Conservation (phyloP, 352 stramenopile species). For the Globisporangium spinosum region DNA sequence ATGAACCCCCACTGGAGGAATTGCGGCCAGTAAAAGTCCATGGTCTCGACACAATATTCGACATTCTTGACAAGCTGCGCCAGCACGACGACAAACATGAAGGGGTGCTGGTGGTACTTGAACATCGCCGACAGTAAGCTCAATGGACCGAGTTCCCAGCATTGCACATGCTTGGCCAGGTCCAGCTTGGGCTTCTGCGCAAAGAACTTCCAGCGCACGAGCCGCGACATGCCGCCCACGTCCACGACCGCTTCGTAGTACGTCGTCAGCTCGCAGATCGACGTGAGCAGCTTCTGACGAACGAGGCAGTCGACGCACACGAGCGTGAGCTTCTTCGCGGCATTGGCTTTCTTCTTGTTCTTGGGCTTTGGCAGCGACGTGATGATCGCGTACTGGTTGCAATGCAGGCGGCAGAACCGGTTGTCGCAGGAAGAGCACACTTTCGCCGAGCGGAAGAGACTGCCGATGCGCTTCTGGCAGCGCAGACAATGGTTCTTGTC, state of each 20-base stretch:
- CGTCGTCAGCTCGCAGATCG: slow-evolving; percentile 19
- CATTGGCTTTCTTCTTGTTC: slow-evolving; percentile 4
- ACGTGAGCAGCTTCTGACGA: slow-evolving; percentile 46
- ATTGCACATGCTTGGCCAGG: slow-evolving; percentile 37
- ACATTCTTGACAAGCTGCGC: slow-evolving; percentile 57
- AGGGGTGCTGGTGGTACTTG: slow-evolving; percentile 62
- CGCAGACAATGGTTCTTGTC: slow-evolving; percentile 33
- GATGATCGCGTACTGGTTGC: slow-evolving; percentile 27
- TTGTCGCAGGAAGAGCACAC: slow-evolving; percentile 43
- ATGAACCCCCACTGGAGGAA: slow-evolving; percentile 66
- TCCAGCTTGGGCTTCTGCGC: slow-evolving; percentile 42
- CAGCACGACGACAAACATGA: slow-evolving; percentile 67
- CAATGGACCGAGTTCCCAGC: slow-evolving; percentile 38
- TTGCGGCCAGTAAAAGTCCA: slow-evolving; percentile 72
- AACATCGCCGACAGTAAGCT: slow-evolving; percentile 59
- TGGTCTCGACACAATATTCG: slow-evolving; percentile 47
- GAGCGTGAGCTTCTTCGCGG: slow-evolving; percentile 19
- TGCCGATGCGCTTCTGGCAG: slow-evolving; percentile 41
- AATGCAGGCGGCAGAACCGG: slow-evolving; percentile 50
- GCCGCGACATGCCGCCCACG: slow-evolving; percentile 42
- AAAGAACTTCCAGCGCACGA: slow-evolving; percentile 57
- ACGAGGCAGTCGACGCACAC: slow-evolving; percentile 48
- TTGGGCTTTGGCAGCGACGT: slow-evolving; percentile 21
- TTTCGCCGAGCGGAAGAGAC: slow-evolving; percentile 40
- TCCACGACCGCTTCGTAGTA: slow-evolving; percentile 36